Evolutionary conservation across 1,139 yeast species (phyloP), one percentile per base, ranked within the genome.

Genomic region (Geotrichum reessii): DNA sequence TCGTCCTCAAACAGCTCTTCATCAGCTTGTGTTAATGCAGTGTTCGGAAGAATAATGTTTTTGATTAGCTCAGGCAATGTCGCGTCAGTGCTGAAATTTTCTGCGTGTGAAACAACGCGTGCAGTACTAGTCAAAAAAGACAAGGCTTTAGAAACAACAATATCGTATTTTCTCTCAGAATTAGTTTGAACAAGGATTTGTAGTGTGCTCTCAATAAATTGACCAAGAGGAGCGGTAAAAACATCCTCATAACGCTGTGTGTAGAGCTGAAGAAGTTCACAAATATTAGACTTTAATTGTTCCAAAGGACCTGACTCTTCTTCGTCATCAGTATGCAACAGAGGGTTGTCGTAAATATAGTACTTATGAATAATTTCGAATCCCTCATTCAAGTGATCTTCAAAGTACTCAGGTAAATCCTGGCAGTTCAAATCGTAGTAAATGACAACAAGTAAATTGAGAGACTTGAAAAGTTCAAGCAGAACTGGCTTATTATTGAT

Each of bases 401-500:
- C 99, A 70, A 95, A 95, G 71, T 92, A 93, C 72, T 92, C 99
- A 1, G 99, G 99, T 58, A 95, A 86, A 74, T 95, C 99, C 74
- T 95, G 99, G 73, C 97, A 92, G 72, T 93, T 95, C 68, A 95
- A 83, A 72, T 95, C 99, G 69, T 85, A 90, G 71, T 88, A 95
- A 51, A 95, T 82, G 70, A 92, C 93, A 47, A 87, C 76, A 62
- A 92, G 76, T 37, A 91, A 74, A 55, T 87, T 76, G 66, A 92
- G 74, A 61, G 88, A 88, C 52, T 88, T 95, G 65, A 91, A 81
- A 57, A 86, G 79, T 52, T 69, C 72, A 61, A 84, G 73, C 53
- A 82, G 76, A 0, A 81, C 81, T 53, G 76, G 76, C 63, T 79
- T 77, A 53, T 73, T 68, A 5, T 66, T 63, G n/a, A 68, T 59